Conservation (phyloP, 73 alveolate species). For the Blepharisma stoltei region DNA sequence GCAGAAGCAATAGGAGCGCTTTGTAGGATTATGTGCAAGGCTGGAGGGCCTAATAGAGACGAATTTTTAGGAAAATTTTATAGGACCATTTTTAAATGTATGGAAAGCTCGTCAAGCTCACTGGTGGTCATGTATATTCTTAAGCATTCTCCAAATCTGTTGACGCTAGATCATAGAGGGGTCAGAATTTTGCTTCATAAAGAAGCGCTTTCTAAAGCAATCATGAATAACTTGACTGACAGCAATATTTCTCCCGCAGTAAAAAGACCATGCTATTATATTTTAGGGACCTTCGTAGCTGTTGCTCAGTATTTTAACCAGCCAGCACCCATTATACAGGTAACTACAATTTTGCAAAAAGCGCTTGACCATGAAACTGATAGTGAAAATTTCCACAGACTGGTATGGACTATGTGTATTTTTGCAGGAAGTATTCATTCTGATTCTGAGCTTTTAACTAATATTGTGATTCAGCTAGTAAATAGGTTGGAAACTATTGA, state of each 20-base stretch:
- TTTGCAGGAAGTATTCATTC: neutral
- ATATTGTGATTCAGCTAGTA: neutral
- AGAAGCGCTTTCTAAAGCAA: neutral
- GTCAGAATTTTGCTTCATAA: neutral
- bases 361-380: constrained; percentile 11
- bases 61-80: neutral
- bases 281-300: neutral
- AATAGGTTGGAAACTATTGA: neutral
- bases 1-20: constrained; percentile 20
- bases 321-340: neutral
- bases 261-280: neutral
- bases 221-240: neutral
- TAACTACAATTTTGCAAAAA: neutral
- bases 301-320: neutral
- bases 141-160: neutral
- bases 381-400: constrained; percentile 2
- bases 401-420: neutral
- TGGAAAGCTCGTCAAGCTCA: neutral
- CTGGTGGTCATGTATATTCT: neutral
- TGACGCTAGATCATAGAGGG: neutral
- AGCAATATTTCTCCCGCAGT: neutral
- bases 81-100: neutral
- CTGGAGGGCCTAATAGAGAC: neutral
- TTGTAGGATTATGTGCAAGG: constrained; percentile 10
- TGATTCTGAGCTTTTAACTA: neutral